A percentile compares a stretch with the other conserved stretches of the same genome.
phyloP scores from a whole-genome alignment of 768 basidiomycete genomes.

The Gloeophyllum trabeum region DNA sequence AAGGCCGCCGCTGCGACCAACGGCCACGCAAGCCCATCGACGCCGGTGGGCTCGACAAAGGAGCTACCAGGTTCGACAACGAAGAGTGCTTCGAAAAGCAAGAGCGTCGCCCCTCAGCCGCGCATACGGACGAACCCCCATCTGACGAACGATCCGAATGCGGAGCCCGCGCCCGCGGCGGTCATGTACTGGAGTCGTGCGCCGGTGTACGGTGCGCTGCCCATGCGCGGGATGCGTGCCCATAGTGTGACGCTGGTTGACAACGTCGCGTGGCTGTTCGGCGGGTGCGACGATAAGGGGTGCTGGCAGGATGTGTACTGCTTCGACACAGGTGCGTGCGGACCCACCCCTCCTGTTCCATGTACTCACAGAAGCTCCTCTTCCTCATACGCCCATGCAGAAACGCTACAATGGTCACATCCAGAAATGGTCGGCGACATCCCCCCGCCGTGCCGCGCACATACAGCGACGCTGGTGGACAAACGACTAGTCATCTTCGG shows the following conservation, averaged over 20 bases:
- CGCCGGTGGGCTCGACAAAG: background rate
- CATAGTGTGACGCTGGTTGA: conserved; percentile 82
- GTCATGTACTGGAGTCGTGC: conserved; percentile 82
- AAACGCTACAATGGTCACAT: conserved; percentile 84
- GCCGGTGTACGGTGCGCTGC: conserved; percentile 62
- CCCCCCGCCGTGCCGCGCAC: conserved; percentile 78
- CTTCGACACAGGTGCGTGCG: conserved; percentile 63
- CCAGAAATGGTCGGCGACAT: conserved; percentile 68
- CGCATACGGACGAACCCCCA: conserved; percentile 40
- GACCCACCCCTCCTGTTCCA: background rate
- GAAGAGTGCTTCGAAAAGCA: conserved; percentile 6
- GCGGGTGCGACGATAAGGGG: conserved; percentile 77
- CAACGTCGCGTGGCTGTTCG: conserved; percentile 76
- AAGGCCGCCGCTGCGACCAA: background rate
- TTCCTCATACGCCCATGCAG: conserved; percentile 26
- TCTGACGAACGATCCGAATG: conserved; percentile 50
- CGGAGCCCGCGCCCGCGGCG: conserved; percentile 52
- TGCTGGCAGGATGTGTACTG: conserved; percentile 70
- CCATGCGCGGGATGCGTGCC: conserved; percentile 62
- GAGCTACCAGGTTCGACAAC: conserved; percentile 3
- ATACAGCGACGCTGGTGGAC: conserved; percentile 78
- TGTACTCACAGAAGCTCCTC: background rate
- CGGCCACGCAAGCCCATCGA: background rate
- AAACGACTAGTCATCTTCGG: conserved; percentile 76
- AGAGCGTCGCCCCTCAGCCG: conserved; percentile 14